phyloP scores from a whole-genome alignment of 1,284 basidiomycete species.

The Cryptococcus floricola region DNA sequence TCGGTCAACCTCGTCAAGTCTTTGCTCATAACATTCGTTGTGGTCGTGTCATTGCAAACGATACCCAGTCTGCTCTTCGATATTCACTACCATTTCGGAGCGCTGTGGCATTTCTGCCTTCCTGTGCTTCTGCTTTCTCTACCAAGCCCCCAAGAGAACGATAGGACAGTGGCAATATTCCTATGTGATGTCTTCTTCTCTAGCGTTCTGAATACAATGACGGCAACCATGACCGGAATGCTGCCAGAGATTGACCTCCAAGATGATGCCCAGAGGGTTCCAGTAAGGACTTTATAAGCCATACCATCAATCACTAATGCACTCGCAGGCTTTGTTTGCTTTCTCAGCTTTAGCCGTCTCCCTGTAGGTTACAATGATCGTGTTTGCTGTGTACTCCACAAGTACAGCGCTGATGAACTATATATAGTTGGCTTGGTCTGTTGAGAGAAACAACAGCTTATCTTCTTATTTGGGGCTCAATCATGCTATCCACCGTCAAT shows the following conservation, averaged over 20 bases:
- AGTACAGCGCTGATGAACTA: neutral
- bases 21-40: conserved; percentile 19
- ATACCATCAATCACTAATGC: neutral
- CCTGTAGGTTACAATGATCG: conserved; percentile 10
- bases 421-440: conserved; percentile 29
- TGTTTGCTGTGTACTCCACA: too few species aligned
- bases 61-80: conserved; percentile 31
- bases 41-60: conserved; percentile 26
- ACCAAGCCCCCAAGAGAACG: conserved; percentile 17
- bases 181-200: conserved; percentile 28
- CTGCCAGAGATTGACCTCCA: neutral
- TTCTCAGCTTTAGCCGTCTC: conserved; percentile 8
- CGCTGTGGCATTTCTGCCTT: conserved; percentile 33
- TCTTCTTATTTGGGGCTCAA: conserved; percentile 21
- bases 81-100: conserved; percentile 32
- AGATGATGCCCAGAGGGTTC: neutral
- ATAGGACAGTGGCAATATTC: conserved; percentile 26
- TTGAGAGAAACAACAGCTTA: conserved; percentile 25
- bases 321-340: conserved; percentile 6
- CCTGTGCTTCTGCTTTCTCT: conserved; percentile 30
- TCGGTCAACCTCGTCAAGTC: conserved; percentile 22
- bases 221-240: neutral
- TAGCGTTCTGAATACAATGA: neutral
- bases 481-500: conserved; percentile 26
- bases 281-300: neutral